Evolutionary conservation across 78 protist species (phyloP).

Genomic region (Isochrysis galbana): DNA sequence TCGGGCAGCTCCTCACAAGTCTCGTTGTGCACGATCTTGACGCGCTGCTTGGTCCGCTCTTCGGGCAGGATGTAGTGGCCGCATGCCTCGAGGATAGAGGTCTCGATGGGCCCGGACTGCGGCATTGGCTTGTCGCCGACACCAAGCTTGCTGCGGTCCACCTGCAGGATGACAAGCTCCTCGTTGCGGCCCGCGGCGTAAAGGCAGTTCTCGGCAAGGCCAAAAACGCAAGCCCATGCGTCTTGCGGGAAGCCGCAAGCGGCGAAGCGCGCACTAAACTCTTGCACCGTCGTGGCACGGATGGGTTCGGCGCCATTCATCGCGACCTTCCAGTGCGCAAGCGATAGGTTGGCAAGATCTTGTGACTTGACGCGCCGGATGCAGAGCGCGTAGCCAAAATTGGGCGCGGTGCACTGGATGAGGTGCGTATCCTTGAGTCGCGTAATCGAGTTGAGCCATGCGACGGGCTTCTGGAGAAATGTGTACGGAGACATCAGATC

Average conservation of each 20-base stretch:
- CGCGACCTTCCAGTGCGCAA: neutral
- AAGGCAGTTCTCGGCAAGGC: neutral
- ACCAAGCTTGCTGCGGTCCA: neutral
- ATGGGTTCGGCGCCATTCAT: constrained; percentile 13
- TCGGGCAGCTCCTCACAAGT: neutral
- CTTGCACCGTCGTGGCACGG: neutral
- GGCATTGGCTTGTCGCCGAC: neutral
- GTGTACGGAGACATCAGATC: neutral
- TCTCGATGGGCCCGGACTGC: neutral
- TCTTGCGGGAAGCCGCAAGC: neutral
- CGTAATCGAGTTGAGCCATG: neutral
- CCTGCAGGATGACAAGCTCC: neutral
- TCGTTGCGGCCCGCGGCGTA: neutral
- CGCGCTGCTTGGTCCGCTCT: neutral
- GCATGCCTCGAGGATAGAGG: neutral
- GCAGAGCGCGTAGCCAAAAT: neutral
- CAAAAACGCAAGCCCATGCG: neutral
- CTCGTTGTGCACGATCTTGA: neutral
- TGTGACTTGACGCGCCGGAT: neutral
- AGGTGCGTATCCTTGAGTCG: neutral
- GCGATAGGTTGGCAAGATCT: neutral
- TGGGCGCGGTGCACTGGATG: neutral
- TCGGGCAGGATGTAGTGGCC: neutral
- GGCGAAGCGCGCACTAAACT: neutral
- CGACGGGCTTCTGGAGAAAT: neutral